Percentiles rank a stretch among this genome's conserved stretches.
These are phyloP conservation scores for Phaseolus coccineus DNA, from an alignment of 331 rosid genomes.

Conservation along the genomic window DNA sequence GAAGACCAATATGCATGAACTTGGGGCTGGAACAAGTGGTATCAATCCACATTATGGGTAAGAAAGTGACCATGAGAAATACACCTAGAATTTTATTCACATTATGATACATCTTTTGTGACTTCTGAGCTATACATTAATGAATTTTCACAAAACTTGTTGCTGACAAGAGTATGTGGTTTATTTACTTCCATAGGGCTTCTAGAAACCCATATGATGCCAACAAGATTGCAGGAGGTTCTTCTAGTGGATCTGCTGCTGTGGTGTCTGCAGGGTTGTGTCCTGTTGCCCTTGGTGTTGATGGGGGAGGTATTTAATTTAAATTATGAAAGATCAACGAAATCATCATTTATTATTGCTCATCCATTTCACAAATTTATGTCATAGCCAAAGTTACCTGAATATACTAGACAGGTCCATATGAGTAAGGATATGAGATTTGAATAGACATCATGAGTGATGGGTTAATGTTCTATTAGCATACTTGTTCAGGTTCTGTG, in stretches of 20 bases:
- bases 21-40: slow-evolving; percentile 93
- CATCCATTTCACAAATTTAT: slow-evolving; percentile 13
- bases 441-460: slow-evolving; percentile 8
- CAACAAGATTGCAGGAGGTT: slow-evolving; percentile 79
- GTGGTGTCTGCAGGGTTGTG: slow-evolving; percentile 94
- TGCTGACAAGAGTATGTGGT: slow-evolving; percentile 17
- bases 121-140: not conserved
- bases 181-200: slow-evolving; percentile 56
- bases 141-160: not conserved
- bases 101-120: slow-evolving; percentile 18
- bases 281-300: slow-evolving; percentile 94
- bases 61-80: slow-evolving; percentile 22
- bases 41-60: slow-evolving; percentile 97
- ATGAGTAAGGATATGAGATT: not conserved
- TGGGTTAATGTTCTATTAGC: slow-evolving; percentile 30
- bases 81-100: slow-evolving; percentile 5
- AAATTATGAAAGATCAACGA: not conserved
- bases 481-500: slow-evolving; percentile 72
- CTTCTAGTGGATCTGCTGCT: slow-evolving; percentile 97
- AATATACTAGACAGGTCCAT: not conserved
- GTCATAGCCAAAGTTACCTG: not conserved
- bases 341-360: slow-evolving; percentile 9
- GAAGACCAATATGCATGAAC: slow-evolving; percentile 99
- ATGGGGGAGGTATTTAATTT: slow-evolving; percentile 82
- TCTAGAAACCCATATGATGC: slow-evolving; percentile 80